Conservation (phyloP, 2,329 filamentous ascomycete species). For the Pseudocercospora pini-densiflorae region DNA sequence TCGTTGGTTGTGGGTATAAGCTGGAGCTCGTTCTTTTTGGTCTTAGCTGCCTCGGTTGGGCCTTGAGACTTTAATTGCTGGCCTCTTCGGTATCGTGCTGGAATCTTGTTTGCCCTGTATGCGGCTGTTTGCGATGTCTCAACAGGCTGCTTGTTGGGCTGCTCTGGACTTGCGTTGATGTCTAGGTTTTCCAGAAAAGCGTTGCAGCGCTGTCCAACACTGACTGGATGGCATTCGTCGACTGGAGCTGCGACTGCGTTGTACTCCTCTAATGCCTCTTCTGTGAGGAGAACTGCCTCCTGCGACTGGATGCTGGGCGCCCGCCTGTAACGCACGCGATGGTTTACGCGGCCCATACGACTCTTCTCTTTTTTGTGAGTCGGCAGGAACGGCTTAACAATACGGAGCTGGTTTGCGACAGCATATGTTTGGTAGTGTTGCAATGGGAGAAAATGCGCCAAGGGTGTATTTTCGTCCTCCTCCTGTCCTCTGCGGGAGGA, state of each 20-base stretch:
- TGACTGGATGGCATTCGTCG: not conserved
- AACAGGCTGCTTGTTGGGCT: not conserved
- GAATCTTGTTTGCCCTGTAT: not conserved
- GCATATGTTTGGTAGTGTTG: not conserved
- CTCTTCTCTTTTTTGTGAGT: not conserved
- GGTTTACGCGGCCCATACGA: not conserved
- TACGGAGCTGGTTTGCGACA: not conserved
- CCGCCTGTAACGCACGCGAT: not conserved
- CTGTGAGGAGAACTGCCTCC: not conserved
- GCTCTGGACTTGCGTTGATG: not conserved
- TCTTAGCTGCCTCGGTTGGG: not conserved
- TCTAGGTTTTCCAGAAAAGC: not conserved
- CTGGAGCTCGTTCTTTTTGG: not conserved
- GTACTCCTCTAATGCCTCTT: not conserved
- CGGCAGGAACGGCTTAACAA: conserved; percentile 2
- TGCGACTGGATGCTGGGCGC: conserved; percentile 1
- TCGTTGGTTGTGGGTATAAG: not conserved
- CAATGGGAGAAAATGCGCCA: not conserved
- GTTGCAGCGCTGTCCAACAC: conserved; percentile 1
- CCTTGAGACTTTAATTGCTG: not conserved
- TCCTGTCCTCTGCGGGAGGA: not conserved
- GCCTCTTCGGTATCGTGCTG: not conserved
- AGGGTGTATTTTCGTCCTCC: not conserved
- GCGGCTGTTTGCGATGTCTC: not conserved
- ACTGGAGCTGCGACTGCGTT: not conserved